Conservation (phyloP, 306 rosid genomes). For the Ammopiptanthus mongolicus region DNA sequence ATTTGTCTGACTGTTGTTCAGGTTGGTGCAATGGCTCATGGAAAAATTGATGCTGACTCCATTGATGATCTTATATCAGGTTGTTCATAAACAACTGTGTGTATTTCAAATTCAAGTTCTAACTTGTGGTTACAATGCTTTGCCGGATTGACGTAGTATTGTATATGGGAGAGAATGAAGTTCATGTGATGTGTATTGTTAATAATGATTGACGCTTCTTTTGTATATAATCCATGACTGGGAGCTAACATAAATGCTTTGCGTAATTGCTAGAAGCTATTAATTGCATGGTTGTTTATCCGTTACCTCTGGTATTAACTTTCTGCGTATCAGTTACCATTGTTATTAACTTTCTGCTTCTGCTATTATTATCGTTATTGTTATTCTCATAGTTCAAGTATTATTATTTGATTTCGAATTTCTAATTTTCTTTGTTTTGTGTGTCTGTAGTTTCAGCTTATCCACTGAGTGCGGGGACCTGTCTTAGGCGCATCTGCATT, state of each 20-base stretch:
- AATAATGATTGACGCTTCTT: too few species aligned
- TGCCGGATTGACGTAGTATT: too few species aligned
- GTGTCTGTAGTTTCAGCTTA: slow-evolving; percentile 5
- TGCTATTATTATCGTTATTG: background rate
- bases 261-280: background rate
- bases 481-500: slow-evolving; percentile 1
- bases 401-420: background rate
- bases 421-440: background rate
- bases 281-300: background rate
- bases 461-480: slow-evolving; percentile 15
- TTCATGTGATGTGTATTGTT: too few species aligned
- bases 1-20: background rate
- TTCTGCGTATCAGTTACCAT: too few species aligned
- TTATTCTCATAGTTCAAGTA: background rate
- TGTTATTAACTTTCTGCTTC: background rate
- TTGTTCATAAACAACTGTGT: background rate
- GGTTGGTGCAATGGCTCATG: too few species aligned
- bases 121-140: background rate
- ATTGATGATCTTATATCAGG: background rate
- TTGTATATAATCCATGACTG: too few species aligned
- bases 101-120: background rate
- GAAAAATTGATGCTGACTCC: too few species aligned
- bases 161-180: background rate
- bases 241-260: background rate
- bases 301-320: too few species aligned